Percentiles rank a stretch among this genome's conserved stretches.
Evolutionary conservation across 2,329 filamentous ascomycete species (phyloP).

Genomic region (Neophaeococcomyces aloes): DNA sequence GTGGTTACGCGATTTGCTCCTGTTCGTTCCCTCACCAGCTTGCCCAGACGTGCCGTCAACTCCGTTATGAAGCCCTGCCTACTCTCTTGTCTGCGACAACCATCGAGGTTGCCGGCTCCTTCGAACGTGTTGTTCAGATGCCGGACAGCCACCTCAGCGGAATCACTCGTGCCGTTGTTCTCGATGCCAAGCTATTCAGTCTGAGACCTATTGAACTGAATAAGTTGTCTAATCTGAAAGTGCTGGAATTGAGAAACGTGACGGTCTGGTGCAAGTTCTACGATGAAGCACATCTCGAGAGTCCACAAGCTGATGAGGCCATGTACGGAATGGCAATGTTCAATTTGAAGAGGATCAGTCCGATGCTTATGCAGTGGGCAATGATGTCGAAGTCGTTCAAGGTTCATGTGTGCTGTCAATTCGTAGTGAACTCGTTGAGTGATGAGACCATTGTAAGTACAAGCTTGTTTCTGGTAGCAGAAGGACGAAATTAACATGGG

Average conservation of each 20-base stretch:
- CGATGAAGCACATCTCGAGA: slow-evolving; percentile 10
- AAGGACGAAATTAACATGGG: background rate
- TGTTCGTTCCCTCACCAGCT: slow-evolving; percentile 11
- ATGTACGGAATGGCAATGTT: slow-evolving; percentile 15
- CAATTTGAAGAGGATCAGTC: slow-evolving; percentile 11
- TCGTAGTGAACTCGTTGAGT: slow-evolving; percentile 9
- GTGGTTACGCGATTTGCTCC: slow-evolving; percentile 9
- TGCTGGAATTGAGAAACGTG: slow-evolving; percentile 11
- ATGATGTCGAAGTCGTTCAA: slow-evolving; percentile 5
- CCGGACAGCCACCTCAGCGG: slow-evolving; percentile 5
- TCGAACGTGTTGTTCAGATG: slow-evolving; percentile 3
- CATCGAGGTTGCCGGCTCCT: slow-evolving; percentile 8
- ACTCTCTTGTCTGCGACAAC: slow-evolving; percentile 11
- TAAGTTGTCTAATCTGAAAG: slow-evolving; percentile 6
- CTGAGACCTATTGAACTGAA: slow-evolving; percentile 5
- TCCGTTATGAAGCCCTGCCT: slow-evolving; percentile 9
- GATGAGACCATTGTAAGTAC: slow-evolving; percentile 13
- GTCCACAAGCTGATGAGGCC: slow-evolving; percentile 10
- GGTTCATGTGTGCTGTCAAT: slow-evolving; percentile 13
- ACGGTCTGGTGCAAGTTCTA: slow-evolving; percentile 15
- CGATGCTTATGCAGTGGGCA: slow-evolving; percentile 3
- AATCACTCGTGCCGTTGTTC: slow-evolving; percentile 2
- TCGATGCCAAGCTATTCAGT: slow-evolving; percentile 6
- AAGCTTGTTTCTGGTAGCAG: background rate
- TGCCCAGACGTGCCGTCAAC: slow-evolving; percentile 8